Evolutionary conservation across 2,329 filamentous ascomycete genomes (phyloP), one percentile per base, ranked within the genome.

Genomic region (Aspergillus sergii): DNA sequence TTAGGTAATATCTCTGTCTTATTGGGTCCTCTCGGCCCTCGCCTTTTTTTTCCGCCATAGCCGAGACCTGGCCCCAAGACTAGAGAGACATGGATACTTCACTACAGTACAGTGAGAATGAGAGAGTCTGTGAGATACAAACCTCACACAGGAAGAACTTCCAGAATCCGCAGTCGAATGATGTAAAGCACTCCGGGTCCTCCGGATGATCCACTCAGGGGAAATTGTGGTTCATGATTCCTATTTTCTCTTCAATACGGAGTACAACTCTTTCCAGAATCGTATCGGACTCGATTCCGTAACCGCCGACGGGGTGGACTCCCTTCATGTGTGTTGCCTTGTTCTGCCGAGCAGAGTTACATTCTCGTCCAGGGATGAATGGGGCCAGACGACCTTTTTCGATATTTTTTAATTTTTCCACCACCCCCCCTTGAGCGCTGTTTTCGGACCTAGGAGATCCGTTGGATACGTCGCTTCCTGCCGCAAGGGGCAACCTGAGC

Each of bases 101-200:
- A 16, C 14, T 19, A 16, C 16, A n/a, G 19, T 41, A n/a, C 16
- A 41, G 39, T 41, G 19, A 41, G 36, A 41, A 2, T 8, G 36
- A 19, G 6, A 41, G 39, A n/a, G 39, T 41, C 8, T 9, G 39
- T 19, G 19, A 41, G 39, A 41, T 19, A n/a, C 39, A 41, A 19
- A 41, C 19, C 39, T 41, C 16, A 41, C 39, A 10, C 39, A 41
- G n/a, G 16, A 19, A 32, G 14, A 39, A 30, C 39, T 58, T 58
- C 56, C 56, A 58, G 56, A 58, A 58, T 45, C 56, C 19, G 23
- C 45, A 19, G 21, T 58, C 56, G 41, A 58, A 58, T 28, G 39
- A 34, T 45, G 26, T 30, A 46, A 57, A 19, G 43, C 23, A 39
- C 12, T 41, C 19, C 39, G 39, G 39, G 19, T n/a, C 19, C 16